phyloP scores from a whole-genome alignment of 2,329 filamentous ascomycete genomes.

The Apiospora malaysiana region DNA sequence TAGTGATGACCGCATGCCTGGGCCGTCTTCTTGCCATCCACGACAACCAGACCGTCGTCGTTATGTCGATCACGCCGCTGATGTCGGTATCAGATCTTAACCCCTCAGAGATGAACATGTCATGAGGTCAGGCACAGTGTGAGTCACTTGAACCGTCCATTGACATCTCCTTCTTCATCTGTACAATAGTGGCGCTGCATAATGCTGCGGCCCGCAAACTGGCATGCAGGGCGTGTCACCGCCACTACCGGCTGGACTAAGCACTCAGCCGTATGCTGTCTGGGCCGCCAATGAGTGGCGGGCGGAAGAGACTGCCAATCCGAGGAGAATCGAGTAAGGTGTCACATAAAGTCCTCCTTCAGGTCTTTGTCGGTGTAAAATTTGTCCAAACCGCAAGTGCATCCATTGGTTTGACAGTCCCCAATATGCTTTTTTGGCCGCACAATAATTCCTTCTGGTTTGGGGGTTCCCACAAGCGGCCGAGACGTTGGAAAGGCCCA shows the following conservation, averaged over 20 bases:
- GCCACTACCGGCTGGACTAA: neutral
- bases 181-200: neutral
- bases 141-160: too few relatives aligned
- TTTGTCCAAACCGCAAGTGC: conserved; percentile 36
- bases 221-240: neutral
- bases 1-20: neutral
- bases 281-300: neutral
- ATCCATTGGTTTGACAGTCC: conserved; percentile 34
- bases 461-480: conserved; percentile 37
- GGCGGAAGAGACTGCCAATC: neutral
- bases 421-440: conserved; percentile 38
- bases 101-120: neutral
- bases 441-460: conserved; percentile 27
- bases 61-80: neutral
- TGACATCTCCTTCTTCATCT: neutral
- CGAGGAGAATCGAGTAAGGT: neutral
- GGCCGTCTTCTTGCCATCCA: neutral
- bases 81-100: neutral
- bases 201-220: neutral
- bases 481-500: conserved; percentile 40
- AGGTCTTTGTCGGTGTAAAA: conserved; percentile 27
- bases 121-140: neutral
- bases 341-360: neutral
- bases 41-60: neutral
- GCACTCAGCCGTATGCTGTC: neutral